These are phyloP conservation scores for Deinandra increscens DNA, from an alignment of 129 eudicot species.

Conservation along the genomic window DNA sequence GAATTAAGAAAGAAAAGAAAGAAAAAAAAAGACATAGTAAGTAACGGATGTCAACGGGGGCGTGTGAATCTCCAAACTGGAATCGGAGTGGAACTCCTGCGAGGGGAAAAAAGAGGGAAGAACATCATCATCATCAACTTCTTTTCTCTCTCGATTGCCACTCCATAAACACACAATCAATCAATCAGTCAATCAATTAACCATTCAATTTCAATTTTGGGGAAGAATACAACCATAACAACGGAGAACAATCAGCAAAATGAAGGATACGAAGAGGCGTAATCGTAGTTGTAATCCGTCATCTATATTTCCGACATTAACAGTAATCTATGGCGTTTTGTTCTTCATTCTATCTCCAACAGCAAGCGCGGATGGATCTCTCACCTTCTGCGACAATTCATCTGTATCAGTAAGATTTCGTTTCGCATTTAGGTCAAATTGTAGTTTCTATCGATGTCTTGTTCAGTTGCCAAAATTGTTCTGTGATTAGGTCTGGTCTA, in stretches of 20 bases:
- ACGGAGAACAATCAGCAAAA: slow-evolving; percentile 17
- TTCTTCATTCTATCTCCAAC: slow-evolving; percentile 24
- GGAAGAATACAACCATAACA: slow-evolving; percentile 4
- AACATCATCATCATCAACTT: slow-evolving; percentile 19
- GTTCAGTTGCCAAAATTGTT: neutral
- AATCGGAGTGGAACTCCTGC: slow-evolving; percentile 32
- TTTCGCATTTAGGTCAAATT: slow-evolving; percentile 16
- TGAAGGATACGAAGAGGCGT: slow-evolving; percentile 23
- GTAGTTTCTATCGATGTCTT: neutral
- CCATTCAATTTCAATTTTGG: slow-evolving; percentile 9
- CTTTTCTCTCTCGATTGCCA: neutral
- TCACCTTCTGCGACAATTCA: slow-evolving; percentile 34
- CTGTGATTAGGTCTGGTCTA: neutral
- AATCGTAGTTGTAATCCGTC: slow-evolving; percentile 14
- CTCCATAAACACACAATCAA: slow-evolving; percentile 8
- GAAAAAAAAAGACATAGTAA: no score
- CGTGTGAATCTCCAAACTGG: slow-evolving; percentile 26
- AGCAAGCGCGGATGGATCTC: slow-evolving; percentile 37
- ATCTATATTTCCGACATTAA: slow-evolving; percentile 11
- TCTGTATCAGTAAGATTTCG: slow-evolving; percentile 36
- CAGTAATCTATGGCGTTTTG: slow-evolving; percentile 18
- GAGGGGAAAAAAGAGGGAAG: slow-evolving; percentile 24
- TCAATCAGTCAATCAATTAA: no score
- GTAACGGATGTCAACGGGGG: slow-evolving; percentile 17
- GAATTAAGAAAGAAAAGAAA: no score